A percentile compares a stretch with the other conserved stretches of the same genome.
phyloP scores from a whole-genome alignment of 805 yeast genomes.

The Candida boleticola region DNA sequence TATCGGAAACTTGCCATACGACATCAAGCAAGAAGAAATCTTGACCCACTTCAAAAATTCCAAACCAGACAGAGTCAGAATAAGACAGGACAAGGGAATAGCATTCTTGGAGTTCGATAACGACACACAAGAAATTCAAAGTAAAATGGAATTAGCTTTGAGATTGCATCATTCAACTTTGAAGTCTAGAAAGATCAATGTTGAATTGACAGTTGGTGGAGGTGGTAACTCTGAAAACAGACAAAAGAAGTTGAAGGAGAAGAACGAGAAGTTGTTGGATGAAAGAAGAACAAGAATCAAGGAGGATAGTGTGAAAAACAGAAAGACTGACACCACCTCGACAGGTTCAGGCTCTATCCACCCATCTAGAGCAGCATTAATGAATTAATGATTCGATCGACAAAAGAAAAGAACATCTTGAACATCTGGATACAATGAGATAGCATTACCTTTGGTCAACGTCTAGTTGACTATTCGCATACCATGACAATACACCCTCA shows the following conservation, averaged over 20 bases:
- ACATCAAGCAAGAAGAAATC: conserved; percentile 59
- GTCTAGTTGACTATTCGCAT: too few relatives aligned
- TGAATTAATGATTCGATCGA: conserved; percentile 21
- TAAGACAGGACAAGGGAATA: conserved; percentile 83
- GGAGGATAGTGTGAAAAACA: conserved; percentile 39
- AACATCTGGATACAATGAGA: too few relatives aligned
- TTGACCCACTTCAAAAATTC: conserved; percentile 69
- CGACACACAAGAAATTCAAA: conserved; percentile 60
- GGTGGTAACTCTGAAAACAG: conserved; percentile 84
- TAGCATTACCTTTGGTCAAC: too few relatives aligned
- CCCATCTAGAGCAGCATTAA: conserved; percentile 63
- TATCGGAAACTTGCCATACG: conserved; percentile 87
- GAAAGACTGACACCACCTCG: conserved; percentile 16
- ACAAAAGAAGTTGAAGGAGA: conserved; percentile 65
- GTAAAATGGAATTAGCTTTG: conserved; percentile 80
- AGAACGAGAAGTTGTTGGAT: conserved; percentile 70
- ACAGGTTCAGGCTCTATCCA: conserved; percentile 42
- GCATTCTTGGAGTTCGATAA: conserved; percentile 83
- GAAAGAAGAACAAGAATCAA: conserved; percentile 63
- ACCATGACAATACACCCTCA: too few relatives aligned
- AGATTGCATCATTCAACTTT: conserved; percentile 75
- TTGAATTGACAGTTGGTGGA: conserved; percentile 96
- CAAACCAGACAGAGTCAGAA: conserved; percentile 72
- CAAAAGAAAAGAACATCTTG: not conserved
- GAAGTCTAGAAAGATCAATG: conserved; percentile 78